A percentile compares a stretch with the other conserved stretches of the same genome.
phyloP scores from a whole-genome alignment of 768 basidiomycete genomes.

The Auriscalpium orientale region DNA sequence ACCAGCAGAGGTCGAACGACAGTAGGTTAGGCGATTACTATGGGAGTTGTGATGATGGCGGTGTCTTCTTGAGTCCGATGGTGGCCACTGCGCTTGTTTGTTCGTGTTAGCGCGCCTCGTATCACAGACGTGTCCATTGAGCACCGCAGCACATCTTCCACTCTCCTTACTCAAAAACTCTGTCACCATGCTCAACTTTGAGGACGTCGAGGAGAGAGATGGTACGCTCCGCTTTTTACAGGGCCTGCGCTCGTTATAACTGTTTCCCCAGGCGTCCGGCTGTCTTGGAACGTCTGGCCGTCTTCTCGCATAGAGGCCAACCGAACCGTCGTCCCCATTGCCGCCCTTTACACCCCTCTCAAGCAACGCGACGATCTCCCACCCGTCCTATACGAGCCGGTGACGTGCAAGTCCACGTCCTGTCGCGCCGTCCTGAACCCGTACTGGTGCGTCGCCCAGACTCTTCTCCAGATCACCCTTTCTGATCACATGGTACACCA shows the following conservation, averaged over 20 bases:
- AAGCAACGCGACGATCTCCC: constrained; percentile 92
- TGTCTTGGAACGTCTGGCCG: constrained; percentile 99
- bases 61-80: neutral
- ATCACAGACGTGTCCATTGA: constrained; percentile 11
- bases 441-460: constrained; percentile 63
- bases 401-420: constrained; percentile 88
- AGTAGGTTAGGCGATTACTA: no score
- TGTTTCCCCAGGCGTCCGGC: constrained; percentile 61
- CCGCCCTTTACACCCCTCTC: constrained; percentile 94
- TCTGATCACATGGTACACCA: constrained; percentile 25
- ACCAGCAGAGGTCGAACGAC: no score
- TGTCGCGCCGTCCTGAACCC: constrained; percentile 97
- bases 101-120: neutral
- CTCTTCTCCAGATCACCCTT: neutral
- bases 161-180: constrained; percentile 4
- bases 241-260: neutral
- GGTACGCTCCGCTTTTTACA: constrained; percentile 40
- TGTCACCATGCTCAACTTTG: constrained; percentile 68
- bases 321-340: constrained; percentile 94
- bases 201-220: constrained; percentile 96
- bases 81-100: neutral
- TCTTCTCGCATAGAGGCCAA: constrained; percentile 98
- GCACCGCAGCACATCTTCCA: neutral
- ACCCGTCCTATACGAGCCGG: constrained; percentile 94
- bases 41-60: neutral